Base-by-base conservation (phyloP, 2,329 filamentous ascomycete species). In the Leptodontidium sp. region DNA sequence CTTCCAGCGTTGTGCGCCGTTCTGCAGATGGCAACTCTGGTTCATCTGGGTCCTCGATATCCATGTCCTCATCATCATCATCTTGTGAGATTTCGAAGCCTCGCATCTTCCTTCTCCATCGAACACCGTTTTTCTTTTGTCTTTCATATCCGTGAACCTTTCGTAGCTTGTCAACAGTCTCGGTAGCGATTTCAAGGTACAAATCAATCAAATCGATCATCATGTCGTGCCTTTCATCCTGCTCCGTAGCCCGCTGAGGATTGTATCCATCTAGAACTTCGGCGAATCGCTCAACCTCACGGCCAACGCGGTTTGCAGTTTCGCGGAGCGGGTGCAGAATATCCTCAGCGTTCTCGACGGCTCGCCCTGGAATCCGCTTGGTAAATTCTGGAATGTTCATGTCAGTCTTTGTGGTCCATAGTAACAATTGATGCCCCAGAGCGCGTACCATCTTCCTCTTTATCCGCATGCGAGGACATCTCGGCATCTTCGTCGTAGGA, bases 201-300 rank as follows among this genome's bases (percentile, higher is more conserved):
- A 83, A 84, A 68, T 88, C 85, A 67, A 91, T 85, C 4, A 97
- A 84, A 62, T 88, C 86, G 74, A 93, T 85, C n/a, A 93, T 87
- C 70, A 90, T 87, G 58, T 87, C 85, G 77, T 88, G 87, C 77
- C 86, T 85, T 68, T 91, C 88, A 38, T 84, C 78, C 61, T 72
- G 81, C 71, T 70, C 82, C 77, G 72, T 84, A 80, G 73, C 82
- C 76, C 75, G 83, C 75, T 79, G 85, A 74, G 76, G 90, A 81
- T 83, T 86, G 79, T 94, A 95, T 65, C 89, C 86, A 81, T 98
- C 94, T 26, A 98, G 86, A 63, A 88, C 88, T 77, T 92, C 91
- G 47, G 94, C 94, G 78, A 98, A 98, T 55, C 89, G 86, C 81
- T 97, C 93, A 68, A 97, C 93, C 80, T 97, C 93, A 70, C 90